A percentile compares a stretch with the other conserved stretches of the same genome.
Evolutionary conservation across 352 stramenopile genomes (phyloP).

Genomic region (Globisporangium rhizosaccharum): DNA sequence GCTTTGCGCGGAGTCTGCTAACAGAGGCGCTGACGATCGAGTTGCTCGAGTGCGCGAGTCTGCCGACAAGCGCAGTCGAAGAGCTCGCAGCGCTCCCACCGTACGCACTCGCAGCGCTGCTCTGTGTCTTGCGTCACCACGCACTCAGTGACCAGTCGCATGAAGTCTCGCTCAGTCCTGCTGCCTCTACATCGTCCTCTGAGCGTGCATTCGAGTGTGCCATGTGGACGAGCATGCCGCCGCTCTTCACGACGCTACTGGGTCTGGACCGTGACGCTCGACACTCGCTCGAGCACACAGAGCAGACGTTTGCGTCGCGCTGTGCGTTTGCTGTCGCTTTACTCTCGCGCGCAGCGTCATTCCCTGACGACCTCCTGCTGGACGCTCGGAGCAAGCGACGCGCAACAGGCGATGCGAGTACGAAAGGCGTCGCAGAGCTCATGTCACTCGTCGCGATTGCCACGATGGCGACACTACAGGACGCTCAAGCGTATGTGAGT

Average conservation of each 20-base stretch:
- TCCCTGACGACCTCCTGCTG: conserved; percentile 23
- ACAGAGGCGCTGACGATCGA: conserved; percentile 40
- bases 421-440: conserved; percentile 2
- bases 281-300: not conserved
- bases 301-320: conserved; percentile 15
- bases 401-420: conserved; percentile 3
- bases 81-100: conserved; percentile 33
- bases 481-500: not conserved
- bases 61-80: conserved; percentile 20
- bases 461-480: conserved; percentile 2
- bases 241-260: conserved; percentile 31
- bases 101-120: conserved; percentile 35
- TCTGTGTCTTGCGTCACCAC: conserved; percentile 26
- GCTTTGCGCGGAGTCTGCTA: conserved; percentile 28
- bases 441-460: conserved; percentile 11
- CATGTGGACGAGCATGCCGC: conserved; percentile 38
- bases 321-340: conserved; percentile 39
- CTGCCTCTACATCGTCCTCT: not conserved
- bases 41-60: conserved; percentile 23
- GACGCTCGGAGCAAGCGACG: not conserved
- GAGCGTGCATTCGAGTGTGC: conserved; percentile 19
- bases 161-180: not conserved
- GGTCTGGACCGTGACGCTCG: conserved; percentile 2
- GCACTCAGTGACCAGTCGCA: conserved; percentile 22
- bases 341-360: conserved; percentile 37